Conservation (phyloP, 306 rosid species). For the Sesbania bispinosa region DNA sequence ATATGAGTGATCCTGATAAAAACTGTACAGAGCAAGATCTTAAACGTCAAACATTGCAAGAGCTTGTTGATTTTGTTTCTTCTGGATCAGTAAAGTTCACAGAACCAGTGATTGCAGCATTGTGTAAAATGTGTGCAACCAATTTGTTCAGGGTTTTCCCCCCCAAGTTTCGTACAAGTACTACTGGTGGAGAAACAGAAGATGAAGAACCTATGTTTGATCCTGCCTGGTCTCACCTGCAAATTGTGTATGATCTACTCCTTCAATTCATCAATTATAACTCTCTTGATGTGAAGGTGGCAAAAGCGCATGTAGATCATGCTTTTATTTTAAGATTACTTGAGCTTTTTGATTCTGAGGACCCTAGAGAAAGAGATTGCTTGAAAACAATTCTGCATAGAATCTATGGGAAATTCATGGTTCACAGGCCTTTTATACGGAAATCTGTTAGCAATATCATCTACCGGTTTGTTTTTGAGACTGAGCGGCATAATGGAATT, state of each 20-base stretch:
- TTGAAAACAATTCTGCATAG: constrained; percentile 92
- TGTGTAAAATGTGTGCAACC: constrained; percentile 86
- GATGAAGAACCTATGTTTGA: constrained; percentile 97
- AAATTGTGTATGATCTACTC: constrained; percentile 90
- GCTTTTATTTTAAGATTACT: constrained; percentile 77
- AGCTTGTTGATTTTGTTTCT: constrained; percentile 84
- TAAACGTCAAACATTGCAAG: constrained; percentile 75
- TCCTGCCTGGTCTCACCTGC: constrained; percentile 94
- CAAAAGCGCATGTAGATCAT: constrained; percentile 75
- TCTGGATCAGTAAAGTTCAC: constrained; percentile 89
- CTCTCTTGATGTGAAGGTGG: constrained; percentile 83
- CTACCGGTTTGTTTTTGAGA: constrained; percentile 84
- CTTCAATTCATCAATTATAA: constrained; percentile 68
- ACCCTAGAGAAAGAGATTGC: constrained; percentile 98
- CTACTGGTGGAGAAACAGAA: constrained; percentile 71
- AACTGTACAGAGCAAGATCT: constrained; percentile 61
- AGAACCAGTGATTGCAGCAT: constrained; percentile 74
- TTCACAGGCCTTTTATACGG: constrained; percentile 85
- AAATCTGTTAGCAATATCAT: constrained; percentile 87
- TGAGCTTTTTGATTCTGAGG: constrained; percentile 94
- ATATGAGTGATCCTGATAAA: constrained; percentile 62
- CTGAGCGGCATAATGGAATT: constrained; percentile 89
- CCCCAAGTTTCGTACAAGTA: constrained; percentile 71
- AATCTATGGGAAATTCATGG: constrained; percentile 95
- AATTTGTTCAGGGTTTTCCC: constrained; percentile 95